Evolutionary conservation across 2,329 filamentous ascomycete species (phyloP), one percentile per base, ranked within the genome.

Genomic region (Fusarium fracticaudum): DNA sequence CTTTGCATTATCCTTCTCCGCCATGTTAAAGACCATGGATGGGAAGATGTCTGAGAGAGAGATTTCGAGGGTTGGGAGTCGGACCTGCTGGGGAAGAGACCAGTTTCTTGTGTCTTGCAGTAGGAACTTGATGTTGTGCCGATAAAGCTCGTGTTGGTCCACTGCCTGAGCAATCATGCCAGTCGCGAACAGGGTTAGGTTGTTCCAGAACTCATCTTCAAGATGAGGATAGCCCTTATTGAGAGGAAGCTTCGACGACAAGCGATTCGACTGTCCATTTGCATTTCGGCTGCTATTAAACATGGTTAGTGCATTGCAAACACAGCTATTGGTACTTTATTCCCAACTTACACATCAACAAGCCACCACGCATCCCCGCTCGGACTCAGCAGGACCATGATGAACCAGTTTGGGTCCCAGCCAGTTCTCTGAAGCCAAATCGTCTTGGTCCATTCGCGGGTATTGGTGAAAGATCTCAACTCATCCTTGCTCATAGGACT

Each of bases 361-460:
- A 95, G 84, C 91, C 92, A 95, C 93, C 94, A 97, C 70, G 88
- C 88, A 79, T 96, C 93, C 60, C 94, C 93, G 77, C 88, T 87
- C 78, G 93, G 86, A 79, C 92, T 91, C 80, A 94, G 87, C 60
- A 91, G 90, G 51, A 93, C 87, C 73, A 91, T 91, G 44, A 97
- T 84, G 71, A 91, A 90, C 93, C 94, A 98, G 60, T 88, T 85
- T 20, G 88, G 80, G 15, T 87, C 87, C 94, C 95, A 97, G n/a
- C 89, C 90, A 66, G 86, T 85, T 76, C 91, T 91, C 77, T 88
- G 90, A 72, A 97, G 91, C 84, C 95, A 93, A 22, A 91, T 85
- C 41, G 89, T 86, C 65, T 91, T 90, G 68, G 91, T 87, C 59
- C 90, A 85, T 60, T 92, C 90, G 44, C 90, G 86, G 18, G 90